Evolutionary conservation across 2,329 filamentous ascomycete genomes (phyloP).

Genomic region (Xylaria multiplex): DNA sequence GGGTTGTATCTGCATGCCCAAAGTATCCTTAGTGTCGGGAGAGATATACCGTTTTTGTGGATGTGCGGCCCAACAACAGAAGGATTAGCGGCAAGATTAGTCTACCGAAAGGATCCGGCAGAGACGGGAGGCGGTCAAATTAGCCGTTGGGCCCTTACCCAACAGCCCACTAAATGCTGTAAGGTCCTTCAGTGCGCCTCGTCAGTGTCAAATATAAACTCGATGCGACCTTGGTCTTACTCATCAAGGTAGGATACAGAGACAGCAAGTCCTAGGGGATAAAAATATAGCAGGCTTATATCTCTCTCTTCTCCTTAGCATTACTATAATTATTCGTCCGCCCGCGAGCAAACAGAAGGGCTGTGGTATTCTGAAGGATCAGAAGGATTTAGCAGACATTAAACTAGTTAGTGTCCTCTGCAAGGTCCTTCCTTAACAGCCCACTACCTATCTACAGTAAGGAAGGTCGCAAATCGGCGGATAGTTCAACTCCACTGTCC

Average conservation of each 20-base stretch:
- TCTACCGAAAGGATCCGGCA: constrained; percentile 3
- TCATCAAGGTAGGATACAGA: not conserved
- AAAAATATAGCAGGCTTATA: not conserved
- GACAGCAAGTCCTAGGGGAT: not conserved
- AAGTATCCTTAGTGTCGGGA: not conserved
- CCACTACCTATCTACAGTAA: not conserved
- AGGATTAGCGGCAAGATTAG: constrained; percentile 9
- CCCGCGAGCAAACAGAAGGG: not conserved
- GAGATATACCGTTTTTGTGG: too few relatives aligned
- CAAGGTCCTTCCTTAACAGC: constrained; percentile 2
- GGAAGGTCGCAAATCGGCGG: not conserved
- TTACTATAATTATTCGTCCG: constrained; percentile 1
- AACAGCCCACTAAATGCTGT: not conserved
- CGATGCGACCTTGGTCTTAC: not conserved
- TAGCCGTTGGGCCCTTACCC: not conserved
- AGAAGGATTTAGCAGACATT: constrained; percentile 2
- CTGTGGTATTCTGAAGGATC: not conserved
- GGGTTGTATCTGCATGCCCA: not conserved
- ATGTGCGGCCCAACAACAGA: not conserved
- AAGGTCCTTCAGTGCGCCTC: not conserved
- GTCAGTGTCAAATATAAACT: not conserved
- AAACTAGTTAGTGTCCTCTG: not conserved
- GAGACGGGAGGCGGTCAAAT: not conserved
- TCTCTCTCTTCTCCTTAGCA: not conserved
- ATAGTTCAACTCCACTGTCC: too few relatives aligned